Evolutionary conservation across 768 basidiomycete genomes (phyloP), one percentile per base, ranked within the genome.

Genomic region (Phanerochaete carnosa): DNA sequence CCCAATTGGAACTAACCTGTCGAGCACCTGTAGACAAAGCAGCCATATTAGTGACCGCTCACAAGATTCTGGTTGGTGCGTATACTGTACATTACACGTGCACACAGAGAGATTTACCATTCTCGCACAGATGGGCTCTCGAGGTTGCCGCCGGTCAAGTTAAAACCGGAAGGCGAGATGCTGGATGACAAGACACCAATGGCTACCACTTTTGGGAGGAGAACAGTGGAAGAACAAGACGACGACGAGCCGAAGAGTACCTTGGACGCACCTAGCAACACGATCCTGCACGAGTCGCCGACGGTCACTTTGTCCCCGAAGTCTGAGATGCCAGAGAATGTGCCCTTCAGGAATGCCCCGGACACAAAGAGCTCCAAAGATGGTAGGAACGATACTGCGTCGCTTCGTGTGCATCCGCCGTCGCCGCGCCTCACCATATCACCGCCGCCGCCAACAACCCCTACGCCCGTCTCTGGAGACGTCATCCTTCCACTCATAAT

Each of bases 401-500:
- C 35, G 22, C 32, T 50, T 3, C 54, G 49, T 9, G 16, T 32
- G 13, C 58, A 25, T 39, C 49, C 46, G 25, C 46, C 56, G 6
- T 51, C 57, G 23, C 58, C 61, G 11, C 54, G 59, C 1, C 52
- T 65, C 32, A 57, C 64, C 11, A 49, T 64, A 57, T 60, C 59
- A 28, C 45, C 64, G 46, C 56, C 61, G 5, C 62, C 68, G 46
- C 55, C 66, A 11, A 29, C 72, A 55, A 67, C 65, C 45, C 72
- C 76, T 12, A 86, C 83, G 1, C 84, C 83, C 4, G 85, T 90
- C 3, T 91, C 89, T 0, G 92, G 94, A 1, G 96, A 98, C 68
- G 82, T 97, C 45, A 87, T 99, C 39, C 82, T 99, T 16, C 96
- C 96, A 0, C 75, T 98, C 61, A 87, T 98, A 72, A 99, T 98